Base-by-base conservation (phyloP, 73 alveolate genomes). In the Paramecium sexaurelia region DNA sequence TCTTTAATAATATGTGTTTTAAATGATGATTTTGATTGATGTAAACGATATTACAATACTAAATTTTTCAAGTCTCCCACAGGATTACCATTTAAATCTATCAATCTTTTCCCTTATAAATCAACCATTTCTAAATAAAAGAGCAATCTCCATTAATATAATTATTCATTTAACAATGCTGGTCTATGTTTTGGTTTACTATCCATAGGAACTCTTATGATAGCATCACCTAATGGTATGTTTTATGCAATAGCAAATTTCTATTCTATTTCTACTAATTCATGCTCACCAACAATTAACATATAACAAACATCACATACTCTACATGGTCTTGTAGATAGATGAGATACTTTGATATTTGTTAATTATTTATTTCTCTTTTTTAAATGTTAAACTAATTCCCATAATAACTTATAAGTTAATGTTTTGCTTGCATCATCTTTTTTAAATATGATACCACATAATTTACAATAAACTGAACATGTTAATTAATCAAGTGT, bases 271-370 rank as follows among this genome's bases (percentile, higher is more conserved):
- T 98, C 98, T 61, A 98, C 97, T 57, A 98, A 94, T 94, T 98
- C 99, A 94, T 97, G 99, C 82, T 98, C 99, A 8, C 99, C 98
- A 51, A 97, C 99, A 41, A 98, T 96, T 24, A 98, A 95, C 95
- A 95, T 96, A 87, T 98, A 98, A 84, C 99, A 98, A 19, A 97
- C 92, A 87, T 98, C 98, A 56, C 99, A 98, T 22, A 98, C 99
- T 75, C 97, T 93, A 61, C 94, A 88, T 9, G 94, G 94, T 88
- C 94, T 88, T 1, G 94, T 88, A 37, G 94, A 88, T 29, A 75
- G 29, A 88, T 88, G 94, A 15, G 94, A 88, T 20, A 88, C 91
- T 67, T 88, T 88, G 1, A 88, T 88, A 69, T 88, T 69, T 19
- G 78, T 88, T 1, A 88, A 37, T 17, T 55, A 82, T 24, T 68